Conservation (phyloP, 202 grass and related monocot species). For the Panicum virgatum region DNA sequence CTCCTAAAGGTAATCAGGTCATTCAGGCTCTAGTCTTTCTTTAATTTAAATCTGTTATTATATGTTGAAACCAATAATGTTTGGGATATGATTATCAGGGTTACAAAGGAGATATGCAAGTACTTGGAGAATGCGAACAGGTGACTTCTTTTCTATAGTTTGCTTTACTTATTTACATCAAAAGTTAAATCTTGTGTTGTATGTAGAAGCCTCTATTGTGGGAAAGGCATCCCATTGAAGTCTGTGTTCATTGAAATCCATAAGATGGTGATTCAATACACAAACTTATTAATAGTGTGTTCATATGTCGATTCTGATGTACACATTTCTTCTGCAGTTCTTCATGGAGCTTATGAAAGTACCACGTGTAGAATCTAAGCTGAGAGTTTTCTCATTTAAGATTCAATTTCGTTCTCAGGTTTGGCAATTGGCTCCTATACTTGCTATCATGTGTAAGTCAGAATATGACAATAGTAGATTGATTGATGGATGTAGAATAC, state of each 20-base stretch:
- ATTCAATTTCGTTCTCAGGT: constrained; percentile 90
- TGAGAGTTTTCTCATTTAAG: constrained; percentile 96
- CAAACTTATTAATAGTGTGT: background rate
- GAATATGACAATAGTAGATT: too few species aligned
- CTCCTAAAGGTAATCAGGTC: constrained; percentile 79
- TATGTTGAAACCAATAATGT: constrained; percentile 32
- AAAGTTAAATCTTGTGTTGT: background rate
- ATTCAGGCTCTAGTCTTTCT: background rate
- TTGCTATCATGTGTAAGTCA: too few species aligned
- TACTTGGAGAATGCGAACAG: constrained; percentile 91
- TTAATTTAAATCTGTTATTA: constrained; percentile 26
- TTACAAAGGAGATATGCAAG: constrained; percentile 94
- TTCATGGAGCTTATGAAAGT: constrained; percentile 98
- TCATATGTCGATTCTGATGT: background rate
- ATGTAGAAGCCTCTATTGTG: background rate
- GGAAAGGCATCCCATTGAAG: background rate
- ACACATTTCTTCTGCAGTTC: constrained; percentile 57
- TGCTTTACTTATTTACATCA: constrained; percentile 27
- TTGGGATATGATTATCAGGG: constrained; percentile 57
- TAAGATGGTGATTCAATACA: background rate
- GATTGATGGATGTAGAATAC: too few species aligned
- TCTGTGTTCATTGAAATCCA: constrained; percentile 4
- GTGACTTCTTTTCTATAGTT: constrained; percentile 53
- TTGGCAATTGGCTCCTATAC: constrained; percentile 23
- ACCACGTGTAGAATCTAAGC: constrained; percentile 94